Evolutionary conservation across 371 early-diverging fungal species (phyloP).

Genomic region (Amoeboaphelidium occidentale): DNA sequence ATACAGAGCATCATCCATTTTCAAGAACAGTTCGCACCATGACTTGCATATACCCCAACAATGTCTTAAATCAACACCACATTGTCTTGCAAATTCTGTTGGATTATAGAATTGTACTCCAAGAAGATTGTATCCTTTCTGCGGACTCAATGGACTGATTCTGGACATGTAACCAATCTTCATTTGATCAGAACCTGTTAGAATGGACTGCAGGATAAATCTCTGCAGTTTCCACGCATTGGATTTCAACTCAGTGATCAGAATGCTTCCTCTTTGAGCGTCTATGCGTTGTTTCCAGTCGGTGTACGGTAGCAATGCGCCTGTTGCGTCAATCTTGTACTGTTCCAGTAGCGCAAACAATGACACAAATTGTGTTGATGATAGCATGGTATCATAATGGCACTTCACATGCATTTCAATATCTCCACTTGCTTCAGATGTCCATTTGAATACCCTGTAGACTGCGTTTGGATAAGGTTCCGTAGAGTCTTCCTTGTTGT

Average conservation of each 20-base stretch:
- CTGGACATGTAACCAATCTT: constrained; percentile 64
- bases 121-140: constrained; percentile 51
- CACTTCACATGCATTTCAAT: too few species aligned
- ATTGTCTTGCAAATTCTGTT: constrained; percentile 65
- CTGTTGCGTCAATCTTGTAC: too few species aligned
- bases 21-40: constrained; percentile 45
- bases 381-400: too few species aligned
- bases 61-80: constrained; percentile 53
- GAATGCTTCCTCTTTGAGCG: constrained; percentile 82
- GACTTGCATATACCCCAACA: constrained; percentile 92
- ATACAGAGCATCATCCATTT: constrained; percentile 71
- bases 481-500: too few species aligned
- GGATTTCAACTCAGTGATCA: constrained; percentile 91
- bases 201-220: constrained; percentile 73
- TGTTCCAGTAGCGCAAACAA: too few species aligned
- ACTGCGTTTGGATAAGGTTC: too few species aligned
- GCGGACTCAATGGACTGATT: constrained; percentile 45
- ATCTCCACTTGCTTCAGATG: too few species aligned
- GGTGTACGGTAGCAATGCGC: too few species aligned
- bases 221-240: constrained; percentile 81
- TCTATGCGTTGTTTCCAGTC: constrained; percentile 90
- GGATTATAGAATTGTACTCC: constrained; percentile 70
- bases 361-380: too few species aligned
- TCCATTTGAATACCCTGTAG: too few species aligned
- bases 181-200: constrained; percentile 67